phyloP scores from a whole-genome alignment of 2,329 filamentous ascomycete species.

The Colletotrichum lindemuthianum region DNA sequence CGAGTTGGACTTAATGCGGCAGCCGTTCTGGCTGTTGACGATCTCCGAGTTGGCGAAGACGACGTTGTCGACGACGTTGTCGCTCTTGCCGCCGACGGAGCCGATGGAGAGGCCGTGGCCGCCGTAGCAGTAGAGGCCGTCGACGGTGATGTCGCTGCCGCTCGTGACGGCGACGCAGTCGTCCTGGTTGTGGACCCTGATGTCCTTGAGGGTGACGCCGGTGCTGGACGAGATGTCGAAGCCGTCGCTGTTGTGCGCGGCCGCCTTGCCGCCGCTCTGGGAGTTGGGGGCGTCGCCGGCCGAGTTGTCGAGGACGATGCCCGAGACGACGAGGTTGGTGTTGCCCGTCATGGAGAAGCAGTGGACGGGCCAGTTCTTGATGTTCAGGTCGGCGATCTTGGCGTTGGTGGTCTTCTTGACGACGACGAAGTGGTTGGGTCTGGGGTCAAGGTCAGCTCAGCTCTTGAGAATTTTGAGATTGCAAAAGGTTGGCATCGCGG shows the following conservation, averaged over 20 bases:
- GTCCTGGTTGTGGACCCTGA: slow-evolving; percentile 52
- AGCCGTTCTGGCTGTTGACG: slow-evolving; percentile 54
- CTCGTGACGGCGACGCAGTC: slow-evolving; percentile 58
- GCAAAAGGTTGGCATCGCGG: not conserved
- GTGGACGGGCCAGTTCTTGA: slow-evolving; percentile 35
- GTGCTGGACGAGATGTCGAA: slow-evolving; percentile 53
- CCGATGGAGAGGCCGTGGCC: slow-evolving; percentile 60
- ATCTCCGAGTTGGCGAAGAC: slow-evolving; percentile 52
- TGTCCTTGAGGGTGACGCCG: slow-evolving; percentile 48
- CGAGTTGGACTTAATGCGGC: slow-evolving; percentile 57
- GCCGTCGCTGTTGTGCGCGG: slow-evolving; percentile 54
- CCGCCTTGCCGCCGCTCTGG: slow-evolving; percentile 24
- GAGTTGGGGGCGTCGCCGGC: slow-evolving; percentile 27
- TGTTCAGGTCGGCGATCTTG: slow-evolving; percentile 28
- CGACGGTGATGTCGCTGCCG: slow-evolving; percentile 51
- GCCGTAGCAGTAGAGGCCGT: slow-evolving; percentile 54
- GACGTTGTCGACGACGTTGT: slow-evolving; percentile 55
- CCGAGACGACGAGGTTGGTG: slow-evolving; percentile 19
- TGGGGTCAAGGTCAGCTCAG: not conserved
- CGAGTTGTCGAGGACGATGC: slow-evolving; percentile 27
- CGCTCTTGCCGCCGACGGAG: slow-evolving; percentile 50
- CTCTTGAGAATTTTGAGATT: not conserved
- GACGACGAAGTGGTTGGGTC: slow-evolving; percentile 31
- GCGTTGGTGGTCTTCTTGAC: slow-evolving; percentile 32
- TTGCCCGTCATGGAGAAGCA: slow-evolving; percentile 32